Conservation (phyloP, 805 yeast species). For the Danielia reshetovae region DNA sequence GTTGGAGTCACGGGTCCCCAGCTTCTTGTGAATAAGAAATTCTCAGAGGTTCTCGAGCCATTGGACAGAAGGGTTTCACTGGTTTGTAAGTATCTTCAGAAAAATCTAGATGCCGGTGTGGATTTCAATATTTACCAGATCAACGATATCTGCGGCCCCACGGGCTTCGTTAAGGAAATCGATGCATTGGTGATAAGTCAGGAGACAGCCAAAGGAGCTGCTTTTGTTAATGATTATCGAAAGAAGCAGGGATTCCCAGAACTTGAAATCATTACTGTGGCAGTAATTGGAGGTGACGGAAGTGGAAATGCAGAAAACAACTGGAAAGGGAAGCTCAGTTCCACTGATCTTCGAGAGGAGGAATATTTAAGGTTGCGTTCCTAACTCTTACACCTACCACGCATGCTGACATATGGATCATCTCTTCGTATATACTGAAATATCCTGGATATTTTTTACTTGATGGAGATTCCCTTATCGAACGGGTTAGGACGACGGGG, state of each 20-base stretch:
- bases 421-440: too few relatives aligned
- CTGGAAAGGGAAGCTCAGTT: conserved; percentile 75
- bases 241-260: conserved; percentile 47
- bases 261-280: conserved; percentile 35
- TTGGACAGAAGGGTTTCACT: conserved; percentile 47
- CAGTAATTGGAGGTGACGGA: conserved; percentile 62
- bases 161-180: conserved; percentile 68
- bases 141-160: conserved; percentile 90
- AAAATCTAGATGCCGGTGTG: conserved; percentile 42
- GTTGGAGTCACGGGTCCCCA: conserved; percentile 82
- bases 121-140: conserved; percentile 55
- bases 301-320: conserved; percentile 25
- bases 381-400: too few relatives aligned
- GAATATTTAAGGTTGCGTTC: conserved; percentile 8
- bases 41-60: conserved; percentile 57
- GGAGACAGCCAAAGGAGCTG: conserved; percentile 78
- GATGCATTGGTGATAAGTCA: conserved; percentile 77
- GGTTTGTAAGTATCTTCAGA: conserved; percentile 47
- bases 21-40: conserved; percentile 71
- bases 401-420: too few relatives aligned
- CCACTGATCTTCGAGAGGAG: conserved; percentile 65
- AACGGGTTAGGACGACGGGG: conserved; percentile 36
- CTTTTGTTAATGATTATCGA: conserved; percentile 64
- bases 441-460: conserved; percentile 18
- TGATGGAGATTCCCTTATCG: conserved; percentile 42